Percentiles rank a stretch among this genome's conserved stretches.
phyloP scores from a whole-genome alignment of 768 basidiomycete species.

The Suillus spraguei region DNA sequence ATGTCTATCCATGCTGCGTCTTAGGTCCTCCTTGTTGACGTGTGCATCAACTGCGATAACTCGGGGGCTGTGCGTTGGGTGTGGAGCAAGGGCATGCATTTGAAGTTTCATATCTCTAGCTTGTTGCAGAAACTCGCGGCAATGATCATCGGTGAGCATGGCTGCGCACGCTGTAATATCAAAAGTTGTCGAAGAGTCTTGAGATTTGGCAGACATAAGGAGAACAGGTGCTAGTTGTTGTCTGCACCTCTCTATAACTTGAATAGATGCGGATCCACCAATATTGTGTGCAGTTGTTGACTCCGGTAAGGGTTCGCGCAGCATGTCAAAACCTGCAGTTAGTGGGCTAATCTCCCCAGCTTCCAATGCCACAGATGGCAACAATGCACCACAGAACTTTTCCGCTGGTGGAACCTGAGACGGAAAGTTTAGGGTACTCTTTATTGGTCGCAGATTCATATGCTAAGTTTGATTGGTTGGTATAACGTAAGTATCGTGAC shows the following conservation, averaged over 20 bases:
- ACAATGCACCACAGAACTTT: slow-evolving; percentile 8
- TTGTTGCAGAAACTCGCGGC: slow-evolving; percentile 21
- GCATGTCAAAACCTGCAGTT: slow-evolving; percentile 9
- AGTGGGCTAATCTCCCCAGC: slow-evolving; percentile 15
- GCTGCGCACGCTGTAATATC: slow-evolving; percentile 23
- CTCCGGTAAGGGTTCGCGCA: slow-evolving; percentile 1
- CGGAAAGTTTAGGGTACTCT: slow-evolving; percentile 17
- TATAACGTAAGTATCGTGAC: slow-evolving; percentile 10
- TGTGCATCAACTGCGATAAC: neutral
- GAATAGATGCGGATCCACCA: slow-evolving; percentile 14
- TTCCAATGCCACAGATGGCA: slow-evolving; percentile 17
- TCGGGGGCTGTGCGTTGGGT: slow-evolving; percentile 9
- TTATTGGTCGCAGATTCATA: slow-evolving; percentile 15
- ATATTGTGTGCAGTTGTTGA: slow-evolving; percentile 14
- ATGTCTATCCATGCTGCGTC: slow-evolving; percentile 16
- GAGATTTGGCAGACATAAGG: slow-evolving; percentile 20
- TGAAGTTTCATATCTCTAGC: slow-evolving; percentile 30
- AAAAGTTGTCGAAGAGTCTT: slow-evolving; percentile 16
- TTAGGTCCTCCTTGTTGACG: slow-evolving; percentile 9
- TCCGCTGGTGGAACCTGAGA: slow-evolving; percentile 11
- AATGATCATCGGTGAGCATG: slow-evolving; percentile 32
- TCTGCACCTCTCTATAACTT: slow-evolving; percentile 29
- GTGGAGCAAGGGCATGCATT: slow-evolving; percentile 17
- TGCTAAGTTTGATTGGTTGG: slow-evolving; percentile 2
- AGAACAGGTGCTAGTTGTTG: slow-evolving; percentile 28